These are phyloP conservation scores for Debaryomycetaceae sp. DNA, from an alignment of 1,139 yeast species.

Conservation along the genomic window DNA sequence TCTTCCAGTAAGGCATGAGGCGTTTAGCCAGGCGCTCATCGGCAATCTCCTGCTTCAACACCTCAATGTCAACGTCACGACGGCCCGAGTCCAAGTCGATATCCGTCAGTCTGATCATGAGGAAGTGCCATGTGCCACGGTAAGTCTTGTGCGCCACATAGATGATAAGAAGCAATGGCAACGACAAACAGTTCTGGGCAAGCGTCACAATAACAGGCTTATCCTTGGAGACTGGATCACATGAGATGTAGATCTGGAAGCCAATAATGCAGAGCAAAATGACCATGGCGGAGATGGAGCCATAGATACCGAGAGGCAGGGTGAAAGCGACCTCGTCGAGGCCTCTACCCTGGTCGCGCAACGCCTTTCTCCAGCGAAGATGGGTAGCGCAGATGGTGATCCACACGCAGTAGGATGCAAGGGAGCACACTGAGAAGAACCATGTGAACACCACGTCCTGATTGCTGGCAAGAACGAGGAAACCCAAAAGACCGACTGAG, in stretches of 20 bases:
- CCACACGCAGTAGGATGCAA: constrained; percentile 35
- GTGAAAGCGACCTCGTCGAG: constrained; percentile 36
- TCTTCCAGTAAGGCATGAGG: constrained; percentile 8
- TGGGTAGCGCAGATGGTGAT: constrained; percentile 29
- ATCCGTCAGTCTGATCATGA: constrained; percentile 28
- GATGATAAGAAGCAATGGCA: constrained; percentile 34
- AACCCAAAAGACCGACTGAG: constrained; percentile 28
- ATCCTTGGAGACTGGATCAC: constrained; percentile 23
- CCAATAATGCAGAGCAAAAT: constrained; percentile 30
- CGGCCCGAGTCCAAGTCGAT: constrained; percentile 38
- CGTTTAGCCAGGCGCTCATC: constrained; percentile 12
- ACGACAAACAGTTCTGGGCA: constrained; percentile 38
- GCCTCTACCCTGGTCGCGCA: constrained; percentile 20
- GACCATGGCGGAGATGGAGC: constrained; percentile 34
- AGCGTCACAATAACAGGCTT: constrained; percentile 21
- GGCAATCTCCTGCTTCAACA: constrained; percentile 13
- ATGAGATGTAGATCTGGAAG: constrained; percentile 39
- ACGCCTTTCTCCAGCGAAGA: constrained; percentile 27
- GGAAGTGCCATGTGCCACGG: constrained; percentile 10
- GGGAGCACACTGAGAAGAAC: constrained; percentile 31
- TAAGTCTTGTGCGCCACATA: constrained; percentile 17
- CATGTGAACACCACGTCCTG: constrained; percentile 27
- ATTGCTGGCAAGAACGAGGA: constrained; percentile 30
- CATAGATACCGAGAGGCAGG: constrained; percentile 38
- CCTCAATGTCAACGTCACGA: constrained; percentile 17